Base-by-base conservation (phyloP, 2,329 filamentous ascomycete species). In the Aspergillus eucalypticola region DNA sequence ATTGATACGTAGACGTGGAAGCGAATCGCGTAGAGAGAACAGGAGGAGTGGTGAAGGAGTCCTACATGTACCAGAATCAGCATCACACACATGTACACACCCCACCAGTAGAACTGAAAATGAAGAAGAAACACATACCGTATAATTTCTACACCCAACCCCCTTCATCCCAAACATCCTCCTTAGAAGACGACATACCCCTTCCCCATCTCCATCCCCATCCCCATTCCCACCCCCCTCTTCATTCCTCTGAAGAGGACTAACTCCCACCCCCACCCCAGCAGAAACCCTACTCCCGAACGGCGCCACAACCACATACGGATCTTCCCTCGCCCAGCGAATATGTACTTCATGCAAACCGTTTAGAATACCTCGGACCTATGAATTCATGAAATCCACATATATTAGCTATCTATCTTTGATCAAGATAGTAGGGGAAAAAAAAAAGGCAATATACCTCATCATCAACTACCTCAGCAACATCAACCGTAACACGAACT, bases 221-320 rank as follows among this genome's bases (percentile, higher is more conserved):
- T n/a, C n/a, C n/a, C n/a, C n/a, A 21, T 2, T 23, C n/a, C 32
- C 53, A 39, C 29, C 48, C 35, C 7, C 25, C 25, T 27, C 25
- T 25, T 7, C 19, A 21, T 21, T 21, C 19, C 19, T 21, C 19
- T 23, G 17, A 25, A 44, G 41, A 17, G 65, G 89, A 0, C 89
- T 90, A 72, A 88, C 92, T 68, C 90, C 90, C 25, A 92, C 80
- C 79, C 97, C 92, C 21, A 98, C 79, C 2, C 94, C 94, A 0
- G 93, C 88, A 2, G 91, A 87, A 13, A 92, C 76, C 60, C 90
- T 85, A 54, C 92, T 92, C 46, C 85, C 80, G 69, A 95, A 89
- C 1, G 93, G 93, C 41, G 88, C 82, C 48, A 88, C 79, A 1
- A 84, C 79, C 41, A 84, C 78, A 72, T 88, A 88, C 1, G 82